A percentile compares a stretch with the other conserved stretches of the same genome.
These are phyloP conservation scores for Penicillium dipodomyicola DNA, from an alignment of 495 filamentous ascomycete genomes.

Conservation along the genomic window DNA sequence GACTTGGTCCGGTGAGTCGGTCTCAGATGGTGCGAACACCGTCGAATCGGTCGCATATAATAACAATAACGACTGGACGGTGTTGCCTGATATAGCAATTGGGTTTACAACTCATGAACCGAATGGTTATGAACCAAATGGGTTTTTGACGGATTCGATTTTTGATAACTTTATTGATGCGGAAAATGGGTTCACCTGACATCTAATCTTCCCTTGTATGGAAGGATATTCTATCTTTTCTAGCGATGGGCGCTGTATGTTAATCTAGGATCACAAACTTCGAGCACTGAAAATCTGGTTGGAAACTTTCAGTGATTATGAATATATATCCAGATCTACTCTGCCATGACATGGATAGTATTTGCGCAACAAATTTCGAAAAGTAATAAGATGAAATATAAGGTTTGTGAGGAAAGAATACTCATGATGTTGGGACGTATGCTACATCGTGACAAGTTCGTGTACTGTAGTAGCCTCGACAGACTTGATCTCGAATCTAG, in stretches of 20 bases:
- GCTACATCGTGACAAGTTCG: too few relatives aligned
- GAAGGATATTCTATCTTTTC: not conserved
- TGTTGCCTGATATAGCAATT: not conserved
- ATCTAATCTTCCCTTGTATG: not conserved
- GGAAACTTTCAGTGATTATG: not conserved
- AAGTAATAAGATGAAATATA: too few relatives aligned
- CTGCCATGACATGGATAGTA: not conserved
- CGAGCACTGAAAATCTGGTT: not conserved
- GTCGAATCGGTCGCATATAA: not conserved
- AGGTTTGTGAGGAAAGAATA: too few relatives aligned
- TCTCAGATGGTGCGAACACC: not conserved
- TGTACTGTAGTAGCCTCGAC: too few relatives aligned
- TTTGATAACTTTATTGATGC: constrained; percentile 22
- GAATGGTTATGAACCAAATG: constrained; percentile 4
- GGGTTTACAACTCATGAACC: not conserved
- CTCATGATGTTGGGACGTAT: too few relatives aligned
- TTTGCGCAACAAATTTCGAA: too few relatives aligned
- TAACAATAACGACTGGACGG: constrained; percentile 6
- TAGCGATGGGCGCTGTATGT: not conserved
- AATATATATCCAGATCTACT: not conserved
- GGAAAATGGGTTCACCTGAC: constrained; percentile 5
- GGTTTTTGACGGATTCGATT: constrained; percentile 13
- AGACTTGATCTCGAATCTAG: too few relatives aligned
- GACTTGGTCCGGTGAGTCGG: constrained; percentile 19
- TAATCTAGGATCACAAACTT: not conserved